Evolutionary conservation across 768 basidiomycete genomes (phyloP).

Genomic region (Peribolospora baueri): DNA sequence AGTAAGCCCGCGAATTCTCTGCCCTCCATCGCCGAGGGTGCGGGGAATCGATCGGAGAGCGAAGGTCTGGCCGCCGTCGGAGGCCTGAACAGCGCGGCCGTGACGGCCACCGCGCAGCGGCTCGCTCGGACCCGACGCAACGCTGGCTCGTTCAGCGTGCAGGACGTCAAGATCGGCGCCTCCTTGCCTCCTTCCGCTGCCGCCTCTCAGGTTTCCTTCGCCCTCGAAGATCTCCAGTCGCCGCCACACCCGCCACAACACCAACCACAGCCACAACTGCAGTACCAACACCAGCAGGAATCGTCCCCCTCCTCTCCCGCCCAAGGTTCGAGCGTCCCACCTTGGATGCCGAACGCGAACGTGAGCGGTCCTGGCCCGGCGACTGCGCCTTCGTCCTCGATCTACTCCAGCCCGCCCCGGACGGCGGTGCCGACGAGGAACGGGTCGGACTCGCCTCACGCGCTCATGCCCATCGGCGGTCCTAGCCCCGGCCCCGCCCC

Average conservation of each 20-base stretch:
- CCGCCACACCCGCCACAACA: background rate
- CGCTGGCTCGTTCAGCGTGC: conserved; percentile 15
- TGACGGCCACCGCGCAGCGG: background rate
- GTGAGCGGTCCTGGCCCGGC: background rate
- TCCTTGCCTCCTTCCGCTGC: conserved; percentile 7
- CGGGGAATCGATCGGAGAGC: conserved; percentile 2
- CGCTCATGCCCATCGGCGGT: background rate
- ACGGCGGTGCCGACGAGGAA: background rate
- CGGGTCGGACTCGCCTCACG: conserved; percentile 10
- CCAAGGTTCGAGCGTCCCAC: background rate
- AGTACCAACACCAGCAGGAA: background rate
- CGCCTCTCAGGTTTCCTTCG: background rate
- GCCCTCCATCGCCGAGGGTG: background rate
- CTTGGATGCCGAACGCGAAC: background rate
- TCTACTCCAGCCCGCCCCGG: too few species aligned
- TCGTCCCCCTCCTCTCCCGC: background rate
- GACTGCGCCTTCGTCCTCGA: conserved; percentile 5
- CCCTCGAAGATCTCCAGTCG: background rate
- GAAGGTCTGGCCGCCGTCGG: background rate
- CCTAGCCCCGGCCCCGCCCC: background rate
- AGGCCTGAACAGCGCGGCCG: background rate
- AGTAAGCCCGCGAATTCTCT: background rate
- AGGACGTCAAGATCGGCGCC: conserved; percentile 13
- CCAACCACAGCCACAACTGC: background rate
- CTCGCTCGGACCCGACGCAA: conserved; percentile 6